Evolutionary conservation across 1,139 yeast genomes (phyloP).

Genomic region (Wickerhamiella infanticola): DNA sequence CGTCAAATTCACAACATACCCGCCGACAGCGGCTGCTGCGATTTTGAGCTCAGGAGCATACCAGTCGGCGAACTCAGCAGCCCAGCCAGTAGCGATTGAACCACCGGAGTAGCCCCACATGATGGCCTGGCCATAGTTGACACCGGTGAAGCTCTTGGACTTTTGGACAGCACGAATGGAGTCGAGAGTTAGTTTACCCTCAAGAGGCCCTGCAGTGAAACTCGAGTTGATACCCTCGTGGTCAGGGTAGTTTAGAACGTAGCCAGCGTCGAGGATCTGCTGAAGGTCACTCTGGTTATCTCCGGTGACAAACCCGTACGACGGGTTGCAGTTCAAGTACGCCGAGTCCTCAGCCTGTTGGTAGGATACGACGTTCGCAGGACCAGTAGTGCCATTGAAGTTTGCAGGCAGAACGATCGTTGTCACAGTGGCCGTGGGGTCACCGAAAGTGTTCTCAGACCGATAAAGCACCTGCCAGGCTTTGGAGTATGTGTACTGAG

Average conservation of each 20-base stretch:
- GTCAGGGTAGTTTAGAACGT: slow-evolving; percentile 17
- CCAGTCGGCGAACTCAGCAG: slow-evolving; percentile 15
- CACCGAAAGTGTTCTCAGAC: slow-evolving; percentile 16
- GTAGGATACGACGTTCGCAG: slow-evolving; percentile 15
- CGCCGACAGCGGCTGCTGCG: slow-evolving; percentile 19
- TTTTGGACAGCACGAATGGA: slow-evolving; percentile 16
- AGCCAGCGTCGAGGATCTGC: slow-evolving; percentile 11
- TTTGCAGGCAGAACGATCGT: slow-evolving; percentile 18
- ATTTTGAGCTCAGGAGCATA: slow-evolving; percentile 20
- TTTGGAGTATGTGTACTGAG: slow-evolving; percentile 4
- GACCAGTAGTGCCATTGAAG: slow-evolving; percentile 5
- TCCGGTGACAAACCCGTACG: slow-evolving; percentile 17
- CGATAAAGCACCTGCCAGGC: slow-evolving; percentile 17
- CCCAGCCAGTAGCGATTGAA: slow-evolving; percentile 20
- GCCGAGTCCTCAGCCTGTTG: slow-evolving; percentile 20
- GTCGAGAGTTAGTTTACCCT: slow-evolving; percentile 19
- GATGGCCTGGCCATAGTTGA: slow-evolving; percentile 8
- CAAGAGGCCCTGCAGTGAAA: slow-evolving; percentile 15
- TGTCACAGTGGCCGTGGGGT: slow-evolving; percentile 17
- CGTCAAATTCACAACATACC: slow-evolving; percentile 14
- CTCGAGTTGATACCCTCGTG: slow-evolving; percentile 17
- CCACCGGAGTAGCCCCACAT: slow-evolving; percentile 22
- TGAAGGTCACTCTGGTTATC: slow-evolving; percentile 2
- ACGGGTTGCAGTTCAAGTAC: slow-evolving; percentile 19
- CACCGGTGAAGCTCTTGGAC: slow-evolving; percentile 9